Percentiles rank a stretch among this genome's conserved stretches.
These are phyloP conservation scores for Boletus huronensis DNA, from an alignment of 768 basidiomycete genomes.

Conservation along the genomic window DNA sequence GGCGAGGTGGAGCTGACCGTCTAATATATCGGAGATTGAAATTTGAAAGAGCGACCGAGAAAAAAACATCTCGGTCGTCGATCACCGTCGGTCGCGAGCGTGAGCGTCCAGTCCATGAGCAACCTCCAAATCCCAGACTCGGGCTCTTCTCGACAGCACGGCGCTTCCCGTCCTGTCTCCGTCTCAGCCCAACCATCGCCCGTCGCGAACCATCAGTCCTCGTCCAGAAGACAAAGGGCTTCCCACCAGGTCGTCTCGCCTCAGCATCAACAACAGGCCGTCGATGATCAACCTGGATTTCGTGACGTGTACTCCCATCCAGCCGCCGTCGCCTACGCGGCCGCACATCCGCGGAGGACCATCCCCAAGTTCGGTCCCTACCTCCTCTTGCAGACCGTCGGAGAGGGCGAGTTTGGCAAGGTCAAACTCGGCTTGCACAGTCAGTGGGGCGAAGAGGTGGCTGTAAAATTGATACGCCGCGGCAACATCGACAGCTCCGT, in stretches of 20 bases:
- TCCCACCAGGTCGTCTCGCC: constrained; percentile 68
- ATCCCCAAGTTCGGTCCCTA: constrained; percentile 96
- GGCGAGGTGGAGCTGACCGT: constrained; percentile 62
- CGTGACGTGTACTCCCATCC: constrained; percentile 83
- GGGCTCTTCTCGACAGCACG: constrained; percentile 44
- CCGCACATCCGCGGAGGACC: constrained; percentile 78
- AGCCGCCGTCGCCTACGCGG: constrained; percentile 76
- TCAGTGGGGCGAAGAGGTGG: constrained; percentile 96
- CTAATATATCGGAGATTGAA: constrained; percentile 23
- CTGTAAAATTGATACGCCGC: constrained; percentile 92
- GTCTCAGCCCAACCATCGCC: constrained; percentile 53
- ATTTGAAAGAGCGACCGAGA: constrained; percentile 17
- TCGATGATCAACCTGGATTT: constrained; percentile 46
- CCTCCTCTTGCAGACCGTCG: constrained; percentile 90
- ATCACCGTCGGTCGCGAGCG: too few species aligned
- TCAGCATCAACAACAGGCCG: constrained; percentile 37
- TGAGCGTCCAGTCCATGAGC: constrained; percentile 25
- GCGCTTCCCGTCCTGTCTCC: constrained; percentile 52
- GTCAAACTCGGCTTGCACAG: constrained; percentile 96
- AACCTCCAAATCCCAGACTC: constrained; percentile 46
- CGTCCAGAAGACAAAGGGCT: constrained; percentile 60
- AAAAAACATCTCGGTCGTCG: too few species aligned
- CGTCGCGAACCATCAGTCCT: constrained; percentile 37
- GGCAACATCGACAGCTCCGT: constrained; percentile 86
- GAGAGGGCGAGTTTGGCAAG: constrained; percentile 98